phyloP scores from a whole-genome alignment of 805 yeast species.

The Candida cerambycidarum region DNA sequence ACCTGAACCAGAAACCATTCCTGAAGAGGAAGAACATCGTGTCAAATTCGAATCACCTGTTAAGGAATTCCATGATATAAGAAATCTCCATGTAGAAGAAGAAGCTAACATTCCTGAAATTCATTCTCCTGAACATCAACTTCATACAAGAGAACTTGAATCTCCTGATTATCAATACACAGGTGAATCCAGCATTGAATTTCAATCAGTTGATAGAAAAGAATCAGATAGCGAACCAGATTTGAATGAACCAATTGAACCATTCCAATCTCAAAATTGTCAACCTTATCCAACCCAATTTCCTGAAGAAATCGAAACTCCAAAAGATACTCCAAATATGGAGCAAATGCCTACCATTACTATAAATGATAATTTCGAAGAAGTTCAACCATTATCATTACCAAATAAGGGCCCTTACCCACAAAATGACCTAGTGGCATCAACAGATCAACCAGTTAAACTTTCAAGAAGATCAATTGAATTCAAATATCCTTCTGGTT shows the following conservation, averaged over 20 bases:
- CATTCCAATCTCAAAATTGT: not conserved
- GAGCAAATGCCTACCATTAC: slow-evolving; percentile 5
- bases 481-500: slow-evolving; percentile 52
- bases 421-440: no score
- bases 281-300: slow-evolving; percentile 9
- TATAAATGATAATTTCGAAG: not conserved
- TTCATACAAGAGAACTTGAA: no score
- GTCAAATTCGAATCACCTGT: not conserved
- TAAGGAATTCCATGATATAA: not conserved
- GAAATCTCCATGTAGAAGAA: no score
- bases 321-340: slow-evolving; percentile 2
- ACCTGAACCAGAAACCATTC: not conserved
- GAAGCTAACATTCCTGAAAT: no score
- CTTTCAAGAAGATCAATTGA: slow-evolving; percentile 8
- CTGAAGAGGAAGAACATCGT: slow-evolving; percentile 1
- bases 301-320: slow-evolving; percentile 11
- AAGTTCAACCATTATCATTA: slow-evolving; percentile 1
- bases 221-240: slow-evolving; percentile 6
- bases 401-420: not conserved
- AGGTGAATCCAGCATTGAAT: not conserved
- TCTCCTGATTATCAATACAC: not conserved
- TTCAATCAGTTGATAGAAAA: not conserved
- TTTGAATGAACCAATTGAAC: slow-evolving; percentile 6
- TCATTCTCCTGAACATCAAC: not conserved
- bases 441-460: no score